Evolutionary conservation across 192 early-diverging fungal genomes (phyloP), one percentile per base, ranked within the genome.

Genomic region (Gonapodya prolifera): DNA sequence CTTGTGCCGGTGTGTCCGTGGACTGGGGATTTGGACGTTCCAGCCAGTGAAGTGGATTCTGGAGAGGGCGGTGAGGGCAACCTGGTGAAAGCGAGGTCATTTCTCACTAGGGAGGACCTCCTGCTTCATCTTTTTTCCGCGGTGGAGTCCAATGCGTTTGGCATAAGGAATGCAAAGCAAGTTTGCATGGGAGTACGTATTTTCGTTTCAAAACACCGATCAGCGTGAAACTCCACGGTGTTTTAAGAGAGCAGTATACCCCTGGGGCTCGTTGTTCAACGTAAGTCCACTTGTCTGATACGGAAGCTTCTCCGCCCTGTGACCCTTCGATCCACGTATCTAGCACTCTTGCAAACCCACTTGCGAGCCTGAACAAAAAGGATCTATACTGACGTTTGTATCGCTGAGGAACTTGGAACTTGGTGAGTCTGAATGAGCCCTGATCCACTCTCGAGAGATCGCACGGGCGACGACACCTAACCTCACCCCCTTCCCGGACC

Each of bases 121-220:
- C 77, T 92, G 30, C 84, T 91, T 80, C 79, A 85, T 71, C 69
- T 91, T 75, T 82, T 91, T 69, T 87, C 85, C 33, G 75, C 79
- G 28, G 82, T 91, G 36, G 91, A 92, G 76, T 87, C 85, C 77
- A 92, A 91, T 81, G 89, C 88, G 0, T 92, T 92, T 83, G 91
- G 91, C 1, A 79, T 92, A 69, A 91, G 84, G 84, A 80, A n/a
- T n/a, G n/a, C n/a, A n/a, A n/a, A n/a, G n/a, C n/a, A n/a, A n/a
- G n/a, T n/a, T n/a, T n/a, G n/a, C n/a, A n/a, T n/a, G n/a, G n/a
- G 34, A 77, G 33, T n/a, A 31, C n/a, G n/a, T 0, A 74, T 70
- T 78, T 16, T 79, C 16, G 75, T 71, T n/a, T 78, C n/a, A n/a
- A n/a, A n/a, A n/a, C n/a, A n/a, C n/a, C n/a, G n/a, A n/a, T n/a